Base-by-base conservation (phyloP, 164 flowering plant species). In the Santalum album region DNA sequence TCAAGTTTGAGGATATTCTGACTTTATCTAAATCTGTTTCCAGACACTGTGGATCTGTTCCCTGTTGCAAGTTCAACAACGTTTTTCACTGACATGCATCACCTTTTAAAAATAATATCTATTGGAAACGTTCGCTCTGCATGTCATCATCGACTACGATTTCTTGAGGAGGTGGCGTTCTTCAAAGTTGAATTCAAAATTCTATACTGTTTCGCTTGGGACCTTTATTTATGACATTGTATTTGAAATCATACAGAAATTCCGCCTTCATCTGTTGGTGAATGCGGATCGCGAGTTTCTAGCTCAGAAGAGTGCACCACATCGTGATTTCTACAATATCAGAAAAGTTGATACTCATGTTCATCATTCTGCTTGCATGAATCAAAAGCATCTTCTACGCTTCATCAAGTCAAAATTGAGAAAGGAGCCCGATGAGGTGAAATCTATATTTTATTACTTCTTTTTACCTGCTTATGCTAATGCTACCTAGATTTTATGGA, bases 331-430 rank as follows among this genome's bases (percentile, higher is more conserved):
- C 58, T 84, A 84, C 68, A 84, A 84, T 67, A 70, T 84, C 48
- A 69, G 90, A 48, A 84, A 84, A 60, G 90, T 84, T 42, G 90
- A 84, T 69, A 84, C 91, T 6, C 91, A 84, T 65, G 75, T 84
- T 11, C 91, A 84, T 73, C 91, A 84, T 62, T 84, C 90, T 32
- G 90, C 90, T 29, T 84, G 90, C 76, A 84, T 84, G 90, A 84
- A 84, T 62, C 90, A 81, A 70, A 84, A 84, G 62, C 90, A 84
- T 70, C 83, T 84, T 51, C 54, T 84, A 38, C 67, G 82, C 15
- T 82, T 84, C 53, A 82, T 84, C 49, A 82, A 84, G 65, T 81
- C 84, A 29, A 84, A 84, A 57, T 64, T 84, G 38, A 76, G 69
- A 62, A 78, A 76, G 65, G 91, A 84, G 64, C 85, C 85, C 39